A percentile compares a stretch with the other conserved stretches of the same genome.
phyloP scores from a whole-genome alignment of 179 eudicot genomes.

The Pouteria campechiana region DNA sequence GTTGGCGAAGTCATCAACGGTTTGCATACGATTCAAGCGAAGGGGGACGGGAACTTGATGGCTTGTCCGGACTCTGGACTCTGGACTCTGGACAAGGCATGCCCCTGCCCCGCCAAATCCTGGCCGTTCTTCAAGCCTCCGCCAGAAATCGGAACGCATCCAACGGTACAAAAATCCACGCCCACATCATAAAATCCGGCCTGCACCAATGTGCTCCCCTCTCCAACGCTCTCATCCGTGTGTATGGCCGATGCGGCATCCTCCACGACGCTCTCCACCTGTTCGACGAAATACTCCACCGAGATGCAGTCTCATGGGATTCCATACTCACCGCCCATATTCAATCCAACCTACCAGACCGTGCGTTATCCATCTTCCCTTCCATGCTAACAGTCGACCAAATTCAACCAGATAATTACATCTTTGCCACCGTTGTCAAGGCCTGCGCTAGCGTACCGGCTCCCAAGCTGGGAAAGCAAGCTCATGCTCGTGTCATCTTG shows the following conservation, averaged over 20 bases:
- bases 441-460: constrained; percentile 41
- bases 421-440: constrained; percentile 41
- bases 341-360: constrained; percentile 28
- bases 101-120: too few species aligned
- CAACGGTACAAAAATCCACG: constrained; percentile 49
- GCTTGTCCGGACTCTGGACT: too few species aligned
- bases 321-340: constrained; percentile 62
- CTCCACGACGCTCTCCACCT: constrained; percentile 34
- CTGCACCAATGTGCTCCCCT: constrained; percentile 26
- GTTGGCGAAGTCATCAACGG: too few species aligned
- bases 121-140: constrained; percentile 25
- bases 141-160: constrained; percentile 24
- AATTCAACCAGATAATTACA: constrained; percentile 49
- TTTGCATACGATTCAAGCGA: too few species aligned
- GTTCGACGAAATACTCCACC: constrained; percentile 69
- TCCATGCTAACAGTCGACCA: constrained; percentile 34
- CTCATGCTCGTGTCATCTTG: constrained; percentile 40
- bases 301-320: constrained; percentile 62
- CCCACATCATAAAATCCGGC: constrained; percentile 54
- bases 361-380: constrained; percentile 27
- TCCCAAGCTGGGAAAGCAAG: constrained; percentile 41
- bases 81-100: too few species aligned
- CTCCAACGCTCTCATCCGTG: constrained; percentile 41
- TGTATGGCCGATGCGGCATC: constrained; percentile 51
- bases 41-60: too few species aligned